These are phyloP conservation scores for Paecilomyces sp. DNA, from an alignment of 2,329 filamentous ascomycete species.

Conservation along the genomic window DNA sequence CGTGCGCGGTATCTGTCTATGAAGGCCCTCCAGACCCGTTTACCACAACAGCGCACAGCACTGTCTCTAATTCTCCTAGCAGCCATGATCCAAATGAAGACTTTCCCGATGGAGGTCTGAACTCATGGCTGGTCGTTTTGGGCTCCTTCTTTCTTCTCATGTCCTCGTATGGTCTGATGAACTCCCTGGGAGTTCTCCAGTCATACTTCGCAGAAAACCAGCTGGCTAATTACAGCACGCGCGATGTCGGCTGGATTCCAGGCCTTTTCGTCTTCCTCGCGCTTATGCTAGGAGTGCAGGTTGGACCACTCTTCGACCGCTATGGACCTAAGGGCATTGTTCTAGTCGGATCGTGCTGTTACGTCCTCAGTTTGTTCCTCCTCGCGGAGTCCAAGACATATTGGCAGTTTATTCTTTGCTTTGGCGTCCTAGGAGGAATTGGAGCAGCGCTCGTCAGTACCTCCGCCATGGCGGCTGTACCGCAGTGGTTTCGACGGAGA, in stretches of 20 bases:
- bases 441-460: conserved; percentile 32
- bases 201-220: conserved; percentile 41
- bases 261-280: conserved; percentile 42
- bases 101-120: conserved; percentile 27
- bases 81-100: neutral
- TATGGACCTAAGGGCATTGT: conserved; percentile 40
- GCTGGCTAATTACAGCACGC: conserved; percentile 34
- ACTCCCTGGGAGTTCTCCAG: conserved; percentile 43
- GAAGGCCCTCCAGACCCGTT: neutral
- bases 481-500: conserved; percentile 35
- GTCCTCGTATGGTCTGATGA: conserved; percentile 42
- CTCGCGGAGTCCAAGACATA: conserved; percentile 42
- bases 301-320: conserved; percentile 45
- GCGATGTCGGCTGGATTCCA: conserved; percentile 45
- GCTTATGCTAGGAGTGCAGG: conserved; percentile 39
- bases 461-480: conserved; percentile 29
- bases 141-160: conserved; percentile 33
- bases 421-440: conserved; percentile 30
- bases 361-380: conserved; percentile 37
- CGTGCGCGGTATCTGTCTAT: neutral
- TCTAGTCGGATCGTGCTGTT: conserved; percentile 30
- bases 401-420: conserved; percentile 43
- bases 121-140: conserved; percentile 29
- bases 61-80: neutral
- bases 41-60: neutral